Evolutionary conservation across 148 eudicot species (phyloP).

Genomic region (Rhododendron ovatum): DNA sequence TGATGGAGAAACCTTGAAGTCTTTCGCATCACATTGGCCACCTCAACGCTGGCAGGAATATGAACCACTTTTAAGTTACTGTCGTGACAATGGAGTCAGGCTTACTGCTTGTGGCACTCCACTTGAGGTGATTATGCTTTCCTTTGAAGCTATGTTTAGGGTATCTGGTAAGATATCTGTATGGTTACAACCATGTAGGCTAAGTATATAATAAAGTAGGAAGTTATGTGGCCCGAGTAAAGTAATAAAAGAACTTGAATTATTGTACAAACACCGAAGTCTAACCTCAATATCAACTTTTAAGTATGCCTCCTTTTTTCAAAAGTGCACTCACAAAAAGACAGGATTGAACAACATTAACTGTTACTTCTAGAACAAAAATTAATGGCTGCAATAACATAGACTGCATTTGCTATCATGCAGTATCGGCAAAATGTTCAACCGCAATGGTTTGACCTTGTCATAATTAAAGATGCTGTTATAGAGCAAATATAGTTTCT

Average conservation of each 20-base stretch:
- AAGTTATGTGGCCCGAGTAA: neutral
- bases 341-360: neutral
- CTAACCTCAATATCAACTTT: neutral
- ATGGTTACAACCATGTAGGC: neutral
- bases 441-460: neutral
- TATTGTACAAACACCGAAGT: neutral
- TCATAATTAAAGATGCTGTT: neutral
- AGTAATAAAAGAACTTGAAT: neutral
- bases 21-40: constrained; percentile 74
- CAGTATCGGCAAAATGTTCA: neutral
- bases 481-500: neutral
- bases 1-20: constrained; percentile 62
- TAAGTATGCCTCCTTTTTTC: neutral
- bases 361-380: neutral
- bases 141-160: neutral
- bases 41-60: constrained; percentile 91
- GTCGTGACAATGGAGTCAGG: constrained; percentile 71
- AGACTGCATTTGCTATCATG: neutral
- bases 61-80: constrained; percentile 74
- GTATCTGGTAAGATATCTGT: neutral
- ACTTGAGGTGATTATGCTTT: constrained; percentile 57
- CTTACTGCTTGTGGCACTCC: constrained; percentile 92
- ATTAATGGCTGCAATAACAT: neutral
- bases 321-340: neutral
- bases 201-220: neutral